Base-by-base conservation (phyloP, 2,329 filamentous ascomycete species). In the Dothideomycetidae sp. region DNA sequence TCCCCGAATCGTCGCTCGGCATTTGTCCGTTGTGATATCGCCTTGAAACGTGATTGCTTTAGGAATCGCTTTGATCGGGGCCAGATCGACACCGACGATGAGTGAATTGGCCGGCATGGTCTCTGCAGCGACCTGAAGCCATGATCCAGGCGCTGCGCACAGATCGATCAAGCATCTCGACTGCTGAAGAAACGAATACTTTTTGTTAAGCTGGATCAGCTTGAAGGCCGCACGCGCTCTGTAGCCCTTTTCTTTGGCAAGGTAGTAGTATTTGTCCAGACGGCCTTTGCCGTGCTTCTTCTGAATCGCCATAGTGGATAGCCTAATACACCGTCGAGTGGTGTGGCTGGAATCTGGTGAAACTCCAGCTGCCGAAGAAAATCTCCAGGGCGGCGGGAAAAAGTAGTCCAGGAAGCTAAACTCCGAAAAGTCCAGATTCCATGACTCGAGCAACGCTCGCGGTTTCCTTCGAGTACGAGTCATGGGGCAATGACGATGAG, bases 251-350 rank as follows among this genome's bases (percentile, higher is more conserved):
- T 98, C 90, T 62, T 98, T 98, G 44, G 90, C 90, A 53, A 96
- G 77, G 58, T 86, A 88, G 64, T 96, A 98, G 83, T 86, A 96
- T 63, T 96, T 94, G 63, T 98, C 90, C 53, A 94, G 71, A 73
- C 88, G 86, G 61, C 88, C 88, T 67, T 96, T 96, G 64, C 85
- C 88, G 66, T 93, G 81, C 72, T 96, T 96, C 72, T 96, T 94
- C 57, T 96, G 84, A 53, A 96, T 88, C 54, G 83, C 86, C 90
- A 96, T 96, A 40, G 48, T 19, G 10, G 17, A 10, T 11, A 11
- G 11, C n/a, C 7, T 26, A 7, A 7, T 7, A n/a, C 21, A n/a
- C 21, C 7, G 21, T 26, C 21, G 21, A n/a, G 7, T 26, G 21
- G n/a, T 26, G 21, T n/a, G 21, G 21, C 7, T n/a, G 21, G 21